A percentile compares a stretch with the other conserved stretches of the same genome.
Evolutionary conservation across 148 eudicot species (phyloP).

Genomic region (Gaultheria prostrata): DNA sequence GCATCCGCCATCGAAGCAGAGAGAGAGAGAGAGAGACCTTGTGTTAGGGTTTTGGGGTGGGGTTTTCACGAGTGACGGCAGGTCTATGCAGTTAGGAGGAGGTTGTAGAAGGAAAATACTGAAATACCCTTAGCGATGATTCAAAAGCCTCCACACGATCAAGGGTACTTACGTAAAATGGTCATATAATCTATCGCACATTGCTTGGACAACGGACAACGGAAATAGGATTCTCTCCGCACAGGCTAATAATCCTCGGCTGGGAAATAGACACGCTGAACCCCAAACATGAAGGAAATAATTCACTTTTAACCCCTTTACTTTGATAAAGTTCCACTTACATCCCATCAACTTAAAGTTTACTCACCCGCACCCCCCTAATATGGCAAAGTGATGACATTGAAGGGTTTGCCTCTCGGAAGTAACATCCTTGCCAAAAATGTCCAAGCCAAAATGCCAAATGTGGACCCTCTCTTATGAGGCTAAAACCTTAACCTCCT

Average conservation of each 20-base stretch:
- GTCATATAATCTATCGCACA: neutral
- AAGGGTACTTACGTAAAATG: neutral
- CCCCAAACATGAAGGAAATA: too few species aligned
- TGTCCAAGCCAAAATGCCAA: too few species aligned
- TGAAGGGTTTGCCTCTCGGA: too few species aligned
- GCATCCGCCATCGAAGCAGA: conserved; percentile 30
- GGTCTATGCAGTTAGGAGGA: neutral
- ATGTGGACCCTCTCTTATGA: too few species aligned
- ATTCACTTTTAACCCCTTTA: too few species aligned
- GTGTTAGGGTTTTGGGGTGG: conserved; percentile 15
- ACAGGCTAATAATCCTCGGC: neutral
- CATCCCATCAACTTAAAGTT: too few species aligned
- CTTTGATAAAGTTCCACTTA: too few species aligned
- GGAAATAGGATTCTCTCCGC: too few species aligned
- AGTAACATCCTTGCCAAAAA: too few species aligned
- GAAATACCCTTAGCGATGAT: neutral
- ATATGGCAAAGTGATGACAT: too few species aligned
- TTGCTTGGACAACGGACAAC: neutral
- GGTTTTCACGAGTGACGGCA: neutral
- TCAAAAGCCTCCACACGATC: neutral
- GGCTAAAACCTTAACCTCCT: too few species aligned
- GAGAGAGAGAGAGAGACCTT: neutral
- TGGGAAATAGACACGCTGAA: neutral
- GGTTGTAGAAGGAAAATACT: neutral
- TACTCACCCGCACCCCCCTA: too few species aligned